A percentile compares a stretch with the other conserved stretches of the same genome.
phyloP scores from a whole-genome alignment of 164 flowering plant species.

The Saururus chinensis region DNA sequence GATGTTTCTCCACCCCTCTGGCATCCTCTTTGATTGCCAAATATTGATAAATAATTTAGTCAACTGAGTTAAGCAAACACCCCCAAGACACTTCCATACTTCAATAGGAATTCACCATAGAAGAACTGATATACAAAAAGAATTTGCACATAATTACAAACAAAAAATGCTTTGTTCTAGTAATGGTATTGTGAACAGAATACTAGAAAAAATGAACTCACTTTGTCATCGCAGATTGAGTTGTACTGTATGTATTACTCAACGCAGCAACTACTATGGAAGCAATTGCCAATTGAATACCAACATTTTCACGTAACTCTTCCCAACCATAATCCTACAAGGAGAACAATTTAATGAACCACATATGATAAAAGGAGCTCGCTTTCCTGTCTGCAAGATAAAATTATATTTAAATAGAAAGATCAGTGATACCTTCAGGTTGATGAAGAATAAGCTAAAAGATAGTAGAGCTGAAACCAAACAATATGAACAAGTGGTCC shows the following conservation, averaged over 20 bases:
- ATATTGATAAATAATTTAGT: too few relatives aligned
- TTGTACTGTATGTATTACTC: slow-evolving; percentile 45
- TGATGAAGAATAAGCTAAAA: slow-evolving; percentile 58
- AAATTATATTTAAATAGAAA: not conserved
- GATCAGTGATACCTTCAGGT: slow-evolving; percentile 45
- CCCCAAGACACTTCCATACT: too few relatives aligned
- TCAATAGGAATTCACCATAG: too few relatives aligned
- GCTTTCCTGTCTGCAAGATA: not conserved
- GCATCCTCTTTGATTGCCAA: too few relatives aligned
- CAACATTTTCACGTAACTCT: slow-evolving; percentile 43
- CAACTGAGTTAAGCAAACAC: too few relatives aligned
- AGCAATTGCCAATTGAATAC: slow-evolving; percentile 45
- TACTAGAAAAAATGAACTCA: slow-evolving; percentile 7
- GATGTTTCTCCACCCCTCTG: too few relatives aligned
- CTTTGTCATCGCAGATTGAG: slow-evolving; percentile 40
- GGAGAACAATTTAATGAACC: not conserved
- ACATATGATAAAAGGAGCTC: not conserved
- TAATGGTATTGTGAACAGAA: not conserved
- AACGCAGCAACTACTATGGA: slow-evolving; percentile 51
- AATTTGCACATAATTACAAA: too few relatives aligned
- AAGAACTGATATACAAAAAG: too few relatives aligned
- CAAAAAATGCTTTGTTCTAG: too few relatives aligned
- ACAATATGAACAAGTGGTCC: slow-evolving; percentile 74
- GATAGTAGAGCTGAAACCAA: slow-evolving; percentile 56
- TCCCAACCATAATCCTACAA: slow-evolving; percentile 51